Evolutionary conservation across 495 filamentous ascomycete genomes (phyloP).

Genomic region (Tuber umbilicatum): DNA sequence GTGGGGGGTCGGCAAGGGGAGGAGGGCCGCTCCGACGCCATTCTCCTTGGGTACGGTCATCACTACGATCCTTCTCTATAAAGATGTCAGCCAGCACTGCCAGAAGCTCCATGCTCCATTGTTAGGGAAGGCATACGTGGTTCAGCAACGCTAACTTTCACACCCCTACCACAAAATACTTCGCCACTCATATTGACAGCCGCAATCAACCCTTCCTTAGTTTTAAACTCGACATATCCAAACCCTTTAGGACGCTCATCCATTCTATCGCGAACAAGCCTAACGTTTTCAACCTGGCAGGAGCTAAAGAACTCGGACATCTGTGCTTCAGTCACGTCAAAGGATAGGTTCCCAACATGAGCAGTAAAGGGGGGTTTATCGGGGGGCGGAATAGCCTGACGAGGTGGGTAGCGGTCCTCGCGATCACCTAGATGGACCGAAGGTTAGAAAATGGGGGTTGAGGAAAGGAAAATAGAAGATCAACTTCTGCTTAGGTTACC

Average conservation of each 20-base stretch:
- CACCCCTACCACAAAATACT: conserved; percentile 75
- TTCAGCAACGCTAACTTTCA: conserved; percentile 80
- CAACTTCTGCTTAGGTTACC: conserved; percentile 42
- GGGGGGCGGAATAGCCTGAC: conserved; percentile 79
- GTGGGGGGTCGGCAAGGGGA: conserved; percentile 47
- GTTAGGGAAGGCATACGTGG: conserved; percentile 57
- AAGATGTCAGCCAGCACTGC: conserved; percentile 11
- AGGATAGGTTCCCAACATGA: conserved; percentile 93
- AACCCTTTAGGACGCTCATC: conserved; percentile 92
- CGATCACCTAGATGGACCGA: conserved; percentile 47
- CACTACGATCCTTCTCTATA: conserved; percentile 67
- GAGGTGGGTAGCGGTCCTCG: conserved; percentile 44
- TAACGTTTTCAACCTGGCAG: conserved; percentile 79
- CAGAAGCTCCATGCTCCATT: background rate
- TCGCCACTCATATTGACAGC: conserved; percentile 74
- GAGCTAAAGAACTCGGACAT: conserved; percentile 76
- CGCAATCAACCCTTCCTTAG: conserved; percentile 81
- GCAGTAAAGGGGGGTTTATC: conserved; percentile 88
- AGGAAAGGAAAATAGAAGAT: conserved; percentile 7
- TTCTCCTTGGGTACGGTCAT: conserved; percentile 61
- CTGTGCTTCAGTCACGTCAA: conserved; percentile 74
- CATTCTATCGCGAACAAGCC: conserved; percentile 91
- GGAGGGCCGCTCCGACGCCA: conserved; percentile 90
- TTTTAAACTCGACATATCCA: conserved; percentile 90
- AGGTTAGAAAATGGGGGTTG: conserved; percentile 19